These are phyloP conservation scores for Aristolochia fimbriata DNA, from an alignment of 164 flowering plant genomes.

Conservation along the genomic window DNA sequence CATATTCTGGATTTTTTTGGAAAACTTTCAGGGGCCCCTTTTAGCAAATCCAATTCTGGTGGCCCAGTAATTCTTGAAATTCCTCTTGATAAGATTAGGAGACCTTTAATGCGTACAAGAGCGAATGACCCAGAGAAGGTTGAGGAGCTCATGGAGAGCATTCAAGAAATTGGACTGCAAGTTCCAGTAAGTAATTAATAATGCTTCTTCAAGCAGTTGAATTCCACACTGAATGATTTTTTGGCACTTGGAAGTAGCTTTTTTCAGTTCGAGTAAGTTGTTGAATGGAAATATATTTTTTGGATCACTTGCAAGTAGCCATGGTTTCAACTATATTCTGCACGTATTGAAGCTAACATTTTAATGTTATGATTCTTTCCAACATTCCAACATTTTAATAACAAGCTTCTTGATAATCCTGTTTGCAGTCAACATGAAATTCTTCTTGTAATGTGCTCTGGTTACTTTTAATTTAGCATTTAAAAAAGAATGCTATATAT, in stretches of 20 bases:
- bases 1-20: neutral
- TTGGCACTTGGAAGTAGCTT: too few species aligned
- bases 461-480: neutral
- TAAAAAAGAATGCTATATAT: too few species aligned
- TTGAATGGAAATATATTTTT: too few species aligned
- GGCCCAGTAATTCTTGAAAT: slow-evolving; percentile 78
- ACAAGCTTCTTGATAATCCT: too few species aligned
- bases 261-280: too few species aligned
- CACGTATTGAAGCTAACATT: too few species aligned
- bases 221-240: neutral
- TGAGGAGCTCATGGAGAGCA: slow-evolving; percentile 88
- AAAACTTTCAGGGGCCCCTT: slow-evolving; percentile 20
- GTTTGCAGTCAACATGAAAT: too few species aligned
- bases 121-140: slow-evolving; percentile 75
- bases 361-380: too few species aligned
- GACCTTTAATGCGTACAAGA: slow-evolving; percentile 84
- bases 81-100: slow-evolving; percentile 73
- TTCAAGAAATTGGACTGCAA: slow-evolving; percentile 78
- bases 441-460: neutral
- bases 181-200: slow-evolving; percentile 42
- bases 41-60: slow-evolving; percentile 16
- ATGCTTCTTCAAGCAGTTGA: neutral
- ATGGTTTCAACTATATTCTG: too few species aligned
- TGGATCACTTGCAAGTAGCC: too few species aligned
- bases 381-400: too few species aligned